Percentiles rank a stretch among this genome's conserved stretches.
Evolutionary conservation across 805 yeast genomes (phyloP).

Genomic region (Yarrowia osloensis): DNA sequence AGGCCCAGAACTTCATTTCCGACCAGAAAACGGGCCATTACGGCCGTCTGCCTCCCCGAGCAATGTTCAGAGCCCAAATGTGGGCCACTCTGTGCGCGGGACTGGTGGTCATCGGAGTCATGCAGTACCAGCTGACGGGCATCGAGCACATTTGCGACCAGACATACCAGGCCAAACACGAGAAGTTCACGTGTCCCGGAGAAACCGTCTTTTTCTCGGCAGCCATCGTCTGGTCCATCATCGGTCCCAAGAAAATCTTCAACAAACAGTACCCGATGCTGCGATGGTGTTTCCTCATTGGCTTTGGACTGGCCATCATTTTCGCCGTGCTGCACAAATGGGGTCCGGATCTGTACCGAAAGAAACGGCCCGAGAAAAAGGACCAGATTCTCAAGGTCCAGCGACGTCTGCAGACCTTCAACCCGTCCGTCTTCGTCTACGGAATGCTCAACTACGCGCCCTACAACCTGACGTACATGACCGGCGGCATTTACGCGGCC

Average conservation of each 20-base stretch:
- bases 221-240: conserved; percentile 49
- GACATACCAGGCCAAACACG: not conserved
- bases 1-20: conserved; percentile 55
- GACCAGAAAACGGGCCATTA: conserved; percentile 66
- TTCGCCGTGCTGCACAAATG: not conserved
- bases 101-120: conserved; percentile 39
- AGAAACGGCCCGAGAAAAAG: not conserved
- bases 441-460: not conserved
- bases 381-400: not conserved
- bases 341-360: conserved; percentile 34
- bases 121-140: conserved; percentile 42
- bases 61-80: conserved; percentile 49
- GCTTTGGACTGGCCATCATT: conserved; percentile 37
- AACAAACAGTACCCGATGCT: conserved; percentile 36
- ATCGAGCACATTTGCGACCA: conserved; percentile 38
- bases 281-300: conserved; percentile 36
- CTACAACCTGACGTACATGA: conserved; percentile 45
- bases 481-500: conserved; percentile 48
- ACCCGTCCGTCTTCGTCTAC: not conserved
- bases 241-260: conserved; percentile 53
- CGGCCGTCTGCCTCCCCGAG: conserved; percentile 59
- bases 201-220: conserved; percentile 54
- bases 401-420: not conserved
- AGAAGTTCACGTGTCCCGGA: conserved; percentile 42
- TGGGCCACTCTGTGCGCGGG: conserved; percentile 46